These are phyloP conservation scores for Loxodes magnus DNA, from an alignment of 73 alveolate species.

Conservation along the genomic window DNA sequence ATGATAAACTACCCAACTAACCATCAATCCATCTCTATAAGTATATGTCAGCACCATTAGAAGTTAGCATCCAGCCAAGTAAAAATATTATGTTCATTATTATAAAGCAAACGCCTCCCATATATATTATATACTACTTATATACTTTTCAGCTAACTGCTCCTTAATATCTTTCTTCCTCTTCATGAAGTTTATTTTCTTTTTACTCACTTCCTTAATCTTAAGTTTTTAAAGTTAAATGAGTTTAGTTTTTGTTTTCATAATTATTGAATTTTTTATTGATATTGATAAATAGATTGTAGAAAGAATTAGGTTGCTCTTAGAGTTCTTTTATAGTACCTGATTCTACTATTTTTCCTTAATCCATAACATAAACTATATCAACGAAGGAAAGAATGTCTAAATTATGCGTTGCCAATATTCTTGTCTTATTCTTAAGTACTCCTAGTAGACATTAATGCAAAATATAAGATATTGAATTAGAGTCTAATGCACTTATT, in stretches of 20 bases:
- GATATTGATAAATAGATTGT: slow-evolving; percentile 10
- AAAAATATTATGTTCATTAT: slow-evolving; percentile 17
- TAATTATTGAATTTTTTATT: slow-evolving; percentile 3
- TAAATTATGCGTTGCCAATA: slow-evolving; percentile 74
- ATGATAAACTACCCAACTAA: not conserved
- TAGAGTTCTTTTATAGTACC: slow-evolving; percentile 52
- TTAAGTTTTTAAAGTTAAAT: too few relatives aligned
- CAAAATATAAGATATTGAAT: slow-evolving; percentile 59
- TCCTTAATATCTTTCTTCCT: slow-evolving; percentile 23
- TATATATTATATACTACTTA: slow-evolving; percentile 19
- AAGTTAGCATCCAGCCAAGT: slow-evolving; percentile 22
- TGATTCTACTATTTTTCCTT: slow-evolving; percentile 36
- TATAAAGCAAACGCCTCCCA: slow-evolving; percentile 32
- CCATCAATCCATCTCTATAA: not conserved
- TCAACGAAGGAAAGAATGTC: slow-evolving; percentile 56
- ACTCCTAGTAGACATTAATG: slow-evolving; percentile 34
- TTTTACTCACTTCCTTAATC: slow-evolving; percentile 28
- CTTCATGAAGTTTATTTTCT: slow-evolving; percentile 16
- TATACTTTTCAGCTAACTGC: slow-evolving; percentile 18
- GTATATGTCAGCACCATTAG: not conserved
- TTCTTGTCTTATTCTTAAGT: slow-evolving; percentile 58
- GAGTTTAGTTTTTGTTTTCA: slow-evolving; percentile 16
- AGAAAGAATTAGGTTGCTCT: slow-evolving; percentile 20
- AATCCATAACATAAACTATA: slow-evolving; percentile 50
- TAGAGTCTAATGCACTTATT: slow-evolving; percentile 68